A percentile compares a stretch with the other conserved stretches of the same genome.
Evolutionary conservation across 2,329 filamentous ascomycete species (phyloP).

Genomic region (Penicillium sp.): DNA sequence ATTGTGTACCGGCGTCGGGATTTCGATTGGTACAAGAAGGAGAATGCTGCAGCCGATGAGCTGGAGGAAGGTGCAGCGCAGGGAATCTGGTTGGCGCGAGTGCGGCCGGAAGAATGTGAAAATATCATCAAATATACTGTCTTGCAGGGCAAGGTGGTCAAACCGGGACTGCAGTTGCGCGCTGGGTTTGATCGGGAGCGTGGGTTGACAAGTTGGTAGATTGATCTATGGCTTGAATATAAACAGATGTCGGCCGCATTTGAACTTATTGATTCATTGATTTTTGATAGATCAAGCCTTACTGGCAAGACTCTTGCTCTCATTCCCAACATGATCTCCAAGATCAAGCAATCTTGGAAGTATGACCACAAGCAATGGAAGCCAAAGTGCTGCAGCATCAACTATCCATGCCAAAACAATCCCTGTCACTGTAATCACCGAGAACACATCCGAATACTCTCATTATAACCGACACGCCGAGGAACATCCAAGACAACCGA

Average conservation of each 20-base stretch:
- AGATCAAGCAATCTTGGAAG: too few relatives aligned
- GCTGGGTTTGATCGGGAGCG: conserved; percentile 82
- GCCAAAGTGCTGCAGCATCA: too few relatives aligned
- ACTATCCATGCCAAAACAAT: too few relatives aligned
- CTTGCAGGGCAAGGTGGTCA: conserved; percentile 87
- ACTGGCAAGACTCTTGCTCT: too few relatives aligned
- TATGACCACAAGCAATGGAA: too few relatives aligned
- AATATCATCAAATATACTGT: conserved; percentile 86
- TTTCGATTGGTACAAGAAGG: conserved; percentile 34
- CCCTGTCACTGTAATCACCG: too few relatives aligned
- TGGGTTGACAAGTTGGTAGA: conserved; percentile 80
- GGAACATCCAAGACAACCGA: too few relatives aligned
- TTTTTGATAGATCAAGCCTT: too few relatives aligned
- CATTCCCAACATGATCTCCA: too few relatives aligned
- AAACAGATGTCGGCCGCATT: not conserved
- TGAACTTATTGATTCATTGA: too few relatives aligned
- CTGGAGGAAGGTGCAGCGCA: conserved; percentile 62
- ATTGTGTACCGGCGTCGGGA: conserved; percentile 71
- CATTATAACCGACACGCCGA: too few relatives aligned
- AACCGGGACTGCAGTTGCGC: conserved; percentile 75
- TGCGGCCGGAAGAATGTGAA: conserved; percentile 84
- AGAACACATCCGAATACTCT: too few relatives aligned
- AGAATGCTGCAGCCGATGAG: conserved; percentile 27
- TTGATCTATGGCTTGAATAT: not conserved
- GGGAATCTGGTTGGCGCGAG: conserved; percentile 86